Conservation (phyloP, 2,329 filamentous ascomycete species). For the Trichoderma harzianum region DNA sequence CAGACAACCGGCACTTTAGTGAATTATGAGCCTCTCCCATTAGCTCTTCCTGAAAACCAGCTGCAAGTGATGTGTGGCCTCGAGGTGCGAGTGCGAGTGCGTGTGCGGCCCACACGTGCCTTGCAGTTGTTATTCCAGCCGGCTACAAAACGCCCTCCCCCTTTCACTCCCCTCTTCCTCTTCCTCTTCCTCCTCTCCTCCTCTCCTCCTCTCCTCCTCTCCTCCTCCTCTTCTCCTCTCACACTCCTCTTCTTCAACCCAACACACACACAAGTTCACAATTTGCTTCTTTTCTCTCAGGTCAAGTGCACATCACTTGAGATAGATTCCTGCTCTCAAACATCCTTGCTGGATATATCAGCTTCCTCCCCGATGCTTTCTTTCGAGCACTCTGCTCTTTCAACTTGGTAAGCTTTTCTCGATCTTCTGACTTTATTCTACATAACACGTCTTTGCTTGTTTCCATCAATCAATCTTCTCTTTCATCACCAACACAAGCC, state of each 20-base stretch:
- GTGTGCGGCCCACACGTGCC: background rate
- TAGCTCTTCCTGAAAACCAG: background rate
- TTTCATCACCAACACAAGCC: background rate
- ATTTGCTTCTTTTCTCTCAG: background rate
- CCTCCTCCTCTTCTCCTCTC: background rate
- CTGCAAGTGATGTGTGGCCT: background rate
- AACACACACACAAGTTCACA: background rate
- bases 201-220: background rate
- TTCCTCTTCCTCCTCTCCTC: background rate
- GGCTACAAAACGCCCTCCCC: background rate
- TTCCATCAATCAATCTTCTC: background rate
- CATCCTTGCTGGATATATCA: background rate
- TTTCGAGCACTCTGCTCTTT: background rate
- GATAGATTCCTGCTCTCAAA: background rate
- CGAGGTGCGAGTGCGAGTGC: background rate
- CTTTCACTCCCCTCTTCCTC: background rate
- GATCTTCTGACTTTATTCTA: background rate
- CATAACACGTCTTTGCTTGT: background rate
- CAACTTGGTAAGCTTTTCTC: background rate
- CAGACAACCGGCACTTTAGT: background rate
- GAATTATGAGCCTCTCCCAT: background rate
- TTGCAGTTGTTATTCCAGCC: background rate
- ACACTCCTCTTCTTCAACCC: background rate
- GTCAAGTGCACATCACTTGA: background rate
- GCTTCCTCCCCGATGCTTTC: background rate